These are phyloP conservation scores for Eucalyptus pauciflora DNA, from an alignment of 345 rosid species.

Conservation along the genomic window DNA sequence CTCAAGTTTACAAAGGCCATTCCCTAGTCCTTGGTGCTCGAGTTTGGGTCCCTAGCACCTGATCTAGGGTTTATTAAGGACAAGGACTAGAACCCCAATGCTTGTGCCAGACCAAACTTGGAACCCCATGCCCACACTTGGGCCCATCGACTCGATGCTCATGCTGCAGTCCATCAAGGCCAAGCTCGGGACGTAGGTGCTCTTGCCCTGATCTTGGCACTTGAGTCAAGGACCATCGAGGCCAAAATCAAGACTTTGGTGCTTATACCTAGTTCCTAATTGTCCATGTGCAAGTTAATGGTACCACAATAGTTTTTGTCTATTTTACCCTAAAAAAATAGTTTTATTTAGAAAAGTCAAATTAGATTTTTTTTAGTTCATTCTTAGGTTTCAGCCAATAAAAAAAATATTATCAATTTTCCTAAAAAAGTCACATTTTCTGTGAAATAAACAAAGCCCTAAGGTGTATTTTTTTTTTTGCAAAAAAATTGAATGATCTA, in stretches of 20 bases:
- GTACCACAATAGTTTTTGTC: too few relatives aligned
- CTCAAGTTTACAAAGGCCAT: background rate
- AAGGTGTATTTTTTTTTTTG: too few relatives aligned
- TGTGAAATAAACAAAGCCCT: too few relatives aligned
- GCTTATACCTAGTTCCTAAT: rapidly evolving
- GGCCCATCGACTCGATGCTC: rapidly evolving
- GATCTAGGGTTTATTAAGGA: background rate
- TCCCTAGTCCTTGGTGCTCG: rapidly evolving
- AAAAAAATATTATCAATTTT: too few relatives aligned
- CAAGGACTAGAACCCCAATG: rapidly evolving
- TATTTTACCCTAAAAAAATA: too few relatives aligned
- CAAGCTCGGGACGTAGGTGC: rapidly evolving
- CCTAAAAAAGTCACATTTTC: too few relatives aligned
- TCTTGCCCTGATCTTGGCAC: background rate
- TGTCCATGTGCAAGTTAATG: rapidly evolving
- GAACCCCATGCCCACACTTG: background rate
- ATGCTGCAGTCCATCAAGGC: rapidly evolving
- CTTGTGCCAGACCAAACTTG: background rate
- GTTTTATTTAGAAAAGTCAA: too few relatives aligned
- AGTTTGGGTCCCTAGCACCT: rapidly evolving
- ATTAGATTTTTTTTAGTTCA: too few relatives aligned
- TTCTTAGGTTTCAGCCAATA: too few relatives aligned
- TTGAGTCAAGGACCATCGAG: background rate
- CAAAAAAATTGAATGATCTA: too few relatives aligned
- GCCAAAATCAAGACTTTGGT: background rate